Evolutionary conservation across 352 stramenopile genomes (phyloP), one percentile per base, ranked within the genome.

Genomic region (Globisporangium parvum): DNA sequence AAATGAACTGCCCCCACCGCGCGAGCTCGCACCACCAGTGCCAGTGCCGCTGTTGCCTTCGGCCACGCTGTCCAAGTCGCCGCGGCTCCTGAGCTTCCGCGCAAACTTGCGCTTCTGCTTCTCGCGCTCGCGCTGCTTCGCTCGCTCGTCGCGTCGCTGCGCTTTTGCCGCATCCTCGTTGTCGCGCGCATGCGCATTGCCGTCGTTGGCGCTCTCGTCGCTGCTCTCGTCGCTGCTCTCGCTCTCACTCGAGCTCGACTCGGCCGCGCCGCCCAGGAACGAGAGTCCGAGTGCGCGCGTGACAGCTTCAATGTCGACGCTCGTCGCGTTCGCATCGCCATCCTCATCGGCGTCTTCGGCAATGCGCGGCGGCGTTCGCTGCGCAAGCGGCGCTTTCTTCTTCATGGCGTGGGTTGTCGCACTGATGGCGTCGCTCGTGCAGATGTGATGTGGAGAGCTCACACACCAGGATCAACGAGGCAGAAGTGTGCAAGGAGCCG

Each of bases 251-350:
- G 31, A 37, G 31, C 31, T 37, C 31, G 31, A 37, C 31, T 37
- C 31, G 31, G 31, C 31, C 31, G 31, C 21, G 12, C 31, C 24
- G 18, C 40, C 44, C 6, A 61, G 33, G 26, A 61, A 61, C 39
- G 55, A 61, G 47, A 61, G 55, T 18, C 55, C 55, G 47, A 61
- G 55, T 11, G 47, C 55, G 39, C 55, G 55, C 20, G 55, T 61
- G 37, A 61, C 55, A n/a, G 55, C 55, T 9, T 47, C 55, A 31
- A 61, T 61, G 26, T 61, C 55, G 37, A 61, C 55, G 17, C 37
- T 40, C 39, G 37, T 6, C 14, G 17, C 37, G n/a, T 6, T 37
- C 2, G 9, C 26, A 15, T 18, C 39, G 2, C 40, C 35, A 11
- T 41, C 46, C 44, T 46, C 24, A 10, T 28, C 26, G 26, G 42